Evolutionary conservation across 2,329 filamentous ascomycete species (phyloP).

Genomic region (Exophiala xenobiotica): DNA sequence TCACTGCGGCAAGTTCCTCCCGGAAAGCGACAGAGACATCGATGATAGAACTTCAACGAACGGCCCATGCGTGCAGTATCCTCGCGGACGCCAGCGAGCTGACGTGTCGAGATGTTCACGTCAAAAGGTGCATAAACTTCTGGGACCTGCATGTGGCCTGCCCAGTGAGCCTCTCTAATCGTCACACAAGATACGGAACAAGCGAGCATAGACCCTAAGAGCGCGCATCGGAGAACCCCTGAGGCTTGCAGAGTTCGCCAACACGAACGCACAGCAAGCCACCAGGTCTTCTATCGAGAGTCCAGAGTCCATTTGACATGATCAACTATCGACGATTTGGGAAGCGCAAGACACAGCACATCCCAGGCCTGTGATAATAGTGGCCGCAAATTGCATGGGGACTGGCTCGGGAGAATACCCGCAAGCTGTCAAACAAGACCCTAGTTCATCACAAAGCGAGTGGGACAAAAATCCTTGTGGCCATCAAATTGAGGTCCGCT

Average conservation of each 20-base stretch:
- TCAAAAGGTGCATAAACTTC: neutral
- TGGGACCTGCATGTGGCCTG: neutral
- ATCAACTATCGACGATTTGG: neutral
- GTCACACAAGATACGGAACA: slow-evolving; percentile 1
- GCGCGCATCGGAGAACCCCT: neutral
- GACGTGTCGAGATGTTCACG: neutral
- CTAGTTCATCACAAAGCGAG: neutral
- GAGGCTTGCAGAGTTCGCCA: neutral
- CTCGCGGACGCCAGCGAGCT: too few relatives aligned
- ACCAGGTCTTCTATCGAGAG: slow-evolving; percentile 1
- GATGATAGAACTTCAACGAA: too few relatives aligned
- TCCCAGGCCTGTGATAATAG: neutral
- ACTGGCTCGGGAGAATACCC: neutral
- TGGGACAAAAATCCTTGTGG: neutral
- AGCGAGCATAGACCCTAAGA: neutral
- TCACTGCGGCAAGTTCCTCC: neutral
- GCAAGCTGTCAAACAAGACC: neutral
- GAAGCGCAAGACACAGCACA: neutral
- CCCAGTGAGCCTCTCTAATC: too few relatives aligned
- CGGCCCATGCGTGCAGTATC: too few relatives aligned
- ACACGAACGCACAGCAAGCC: neutral
- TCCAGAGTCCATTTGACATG: slow-evolving; percentile 3
- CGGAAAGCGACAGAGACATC: neutral
- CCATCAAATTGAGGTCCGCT: slow-evolving; percentile 2
- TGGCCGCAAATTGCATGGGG: slow-evolving; percentile 1